Evolutionary conservation across 2,329 filamentous ascomycete species (phyloP).

Genomic region (Blastomyces emzantsi): DNA sequence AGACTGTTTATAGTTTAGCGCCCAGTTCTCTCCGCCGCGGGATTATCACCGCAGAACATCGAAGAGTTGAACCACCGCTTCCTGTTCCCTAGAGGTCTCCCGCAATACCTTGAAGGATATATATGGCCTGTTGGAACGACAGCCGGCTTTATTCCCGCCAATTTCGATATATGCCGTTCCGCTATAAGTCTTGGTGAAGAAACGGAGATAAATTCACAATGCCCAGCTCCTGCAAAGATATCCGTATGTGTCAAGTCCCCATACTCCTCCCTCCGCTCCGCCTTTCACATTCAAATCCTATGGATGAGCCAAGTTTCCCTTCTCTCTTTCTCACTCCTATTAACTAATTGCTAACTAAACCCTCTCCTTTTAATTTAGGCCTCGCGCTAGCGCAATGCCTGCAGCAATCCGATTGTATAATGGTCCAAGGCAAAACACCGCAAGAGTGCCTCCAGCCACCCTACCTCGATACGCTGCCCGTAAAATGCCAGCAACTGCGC

Average conservation of each 20-base stretch:
- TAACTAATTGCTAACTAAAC: slow-evolving; percentile 8
- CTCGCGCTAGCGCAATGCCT: slow-evolving; percentile 89
- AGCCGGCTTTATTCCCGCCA: neutral
- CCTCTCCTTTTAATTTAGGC: slow-evolving; percentile 45
- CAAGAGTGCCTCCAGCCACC: slow-evolving; percentile 81
- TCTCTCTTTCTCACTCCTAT: neutral
- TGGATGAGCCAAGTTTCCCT: neutral
- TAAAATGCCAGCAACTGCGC: slow-evolving; percentile 83
- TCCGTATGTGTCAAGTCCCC: slow-evolving; percentile 54
- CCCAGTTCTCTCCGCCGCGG: neutral
- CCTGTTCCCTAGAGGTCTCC: neutral
- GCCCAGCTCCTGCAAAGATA: slow-evolving; percentile 95
- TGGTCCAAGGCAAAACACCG: slow-evolving; percentile 78
- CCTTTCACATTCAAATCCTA: neutral
- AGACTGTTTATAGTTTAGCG: neutral
- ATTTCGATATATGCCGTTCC: neutral
- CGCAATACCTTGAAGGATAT: neutral
- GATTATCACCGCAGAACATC: neutral
- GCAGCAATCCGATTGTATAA: slow-evolving; percentile 92
- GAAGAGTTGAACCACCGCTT: neutral
- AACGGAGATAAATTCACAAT: slow-evolving; percentile 44
- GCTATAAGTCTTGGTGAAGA: neutral
- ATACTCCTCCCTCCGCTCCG: neutral
- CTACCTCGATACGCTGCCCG: slow-evolving; percentile 70
- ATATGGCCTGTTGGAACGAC: neutral